Conservation (phyloP, 169 alveolate genomes). For the Theileria orientalis region DNA sequence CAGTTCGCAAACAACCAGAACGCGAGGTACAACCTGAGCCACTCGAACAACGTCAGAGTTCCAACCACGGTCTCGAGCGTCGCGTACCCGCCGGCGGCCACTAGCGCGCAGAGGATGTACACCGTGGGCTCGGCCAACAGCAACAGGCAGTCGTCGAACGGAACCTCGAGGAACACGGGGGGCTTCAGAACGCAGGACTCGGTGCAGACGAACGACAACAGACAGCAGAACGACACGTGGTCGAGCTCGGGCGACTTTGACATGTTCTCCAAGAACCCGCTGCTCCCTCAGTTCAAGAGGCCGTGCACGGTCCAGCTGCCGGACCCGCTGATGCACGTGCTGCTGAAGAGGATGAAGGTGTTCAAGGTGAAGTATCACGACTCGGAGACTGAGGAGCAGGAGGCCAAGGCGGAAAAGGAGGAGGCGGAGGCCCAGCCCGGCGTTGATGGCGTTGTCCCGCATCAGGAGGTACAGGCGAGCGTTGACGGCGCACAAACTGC, state of each 20-base stretch:
- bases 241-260: slow-evolving; percentile 38
- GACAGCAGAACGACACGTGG: slow-evolving; percentile 11
- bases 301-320: neutral
- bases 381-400: slow-evolving; percentile 31
- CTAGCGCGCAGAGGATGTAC: neutral
- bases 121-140: neutral
- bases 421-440: slow-evolving; percentile 49
- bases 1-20: slow-evolving; percentile 27
- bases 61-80: neutral
- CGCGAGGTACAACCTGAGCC: neutral
- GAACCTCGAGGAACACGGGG: neutral
- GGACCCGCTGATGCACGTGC: neutral
- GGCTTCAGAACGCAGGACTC: neutral
- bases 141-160: neutral
- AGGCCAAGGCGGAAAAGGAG: slow-evolving; percentile 31
- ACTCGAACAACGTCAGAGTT: neutral
- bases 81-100: neutral
- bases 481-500: slow-evolving; percentile 42
- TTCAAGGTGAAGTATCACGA: slow-evolving; percentile 10
- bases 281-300: slow-evolving; percentile 41
- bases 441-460: slow-evolving; percentile 32
- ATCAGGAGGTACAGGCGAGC: slow-evolving; percentile 27
- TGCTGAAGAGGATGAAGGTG: neutral
- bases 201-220: slow-evolving; percentile 2
- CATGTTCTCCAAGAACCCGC: slow-evolving; percentile 36